Evolutionary conservation across 495 filamentous ascomycete genomes (phyloP).

Genomic region (Podospora conica): DNA sequence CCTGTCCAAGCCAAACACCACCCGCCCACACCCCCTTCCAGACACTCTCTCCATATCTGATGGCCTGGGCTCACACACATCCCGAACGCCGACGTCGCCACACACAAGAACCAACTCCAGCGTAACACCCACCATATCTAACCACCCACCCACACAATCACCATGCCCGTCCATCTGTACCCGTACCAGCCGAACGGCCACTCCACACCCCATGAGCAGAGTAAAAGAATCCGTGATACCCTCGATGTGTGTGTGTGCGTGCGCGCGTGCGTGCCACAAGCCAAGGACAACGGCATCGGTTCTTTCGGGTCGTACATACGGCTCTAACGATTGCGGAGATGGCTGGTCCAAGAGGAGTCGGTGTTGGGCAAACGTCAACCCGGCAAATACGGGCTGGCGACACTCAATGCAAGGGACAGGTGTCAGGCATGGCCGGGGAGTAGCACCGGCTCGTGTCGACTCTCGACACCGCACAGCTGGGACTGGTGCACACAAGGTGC

Average conservation of each 20-base stretch:
- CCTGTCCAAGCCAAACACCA: too few species aligned
- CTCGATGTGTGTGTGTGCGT: too few species aligned
- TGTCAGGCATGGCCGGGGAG: not conserved
- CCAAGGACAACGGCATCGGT: too few species aligned
- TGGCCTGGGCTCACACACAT: not conserved
- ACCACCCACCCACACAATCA: not conserved
- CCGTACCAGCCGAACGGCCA: not conserved
- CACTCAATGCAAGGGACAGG: not conserved
- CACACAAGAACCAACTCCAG: not conserved
- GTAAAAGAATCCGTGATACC: not conserved
- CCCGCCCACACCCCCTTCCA: too few species aligned
- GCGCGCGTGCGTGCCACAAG: too few species aligned
- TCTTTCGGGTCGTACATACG: too few species aligned
- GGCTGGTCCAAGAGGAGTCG: too few species aligned
- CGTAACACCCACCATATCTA: not conserved
- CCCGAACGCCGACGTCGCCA: not conserved
- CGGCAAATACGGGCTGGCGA: not conserved
- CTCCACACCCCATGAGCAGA: not conserved
- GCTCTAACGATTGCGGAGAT: too few species aligned
- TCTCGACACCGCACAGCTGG: not conserved
- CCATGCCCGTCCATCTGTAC: not conserved
- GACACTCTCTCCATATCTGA: not conserved
- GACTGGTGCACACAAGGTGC: too few species aligned
- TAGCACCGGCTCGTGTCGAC: not conserved
- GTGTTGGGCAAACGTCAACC: not conserved